Conservation (phyloP, 164 flowering plant genomes). For the Kalanchoe fedtschenkoi region DNA sequence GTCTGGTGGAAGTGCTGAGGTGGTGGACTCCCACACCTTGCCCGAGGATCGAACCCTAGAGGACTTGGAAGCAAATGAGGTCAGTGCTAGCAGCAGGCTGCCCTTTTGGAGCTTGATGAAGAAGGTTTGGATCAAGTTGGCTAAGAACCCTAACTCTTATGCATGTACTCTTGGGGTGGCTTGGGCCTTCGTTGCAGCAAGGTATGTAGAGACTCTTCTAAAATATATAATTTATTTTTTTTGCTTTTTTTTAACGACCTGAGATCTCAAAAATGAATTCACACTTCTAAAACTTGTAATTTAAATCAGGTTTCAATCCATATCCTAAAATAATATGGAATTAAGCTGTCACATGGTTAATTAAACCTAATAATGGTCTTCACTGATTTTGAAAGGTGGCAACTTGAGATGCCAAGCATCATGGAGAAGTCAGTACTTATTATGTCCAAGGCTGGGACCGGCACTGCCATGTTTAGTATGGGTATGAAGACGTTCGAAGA, state of each 20-base stretch:
- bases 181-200: conserved; percentile 59
- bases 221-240: no score
- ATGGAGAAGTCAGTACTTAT: conserved; percentile 50
- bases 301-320: no score
- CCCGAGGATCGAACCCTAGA: conserved; percentile 8
- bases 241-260: no score
- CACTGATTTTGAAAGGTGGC: conserved; percentile 30
- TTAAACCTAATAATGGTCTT: neutral
- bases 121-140: conserved; percentile 46
- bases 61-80: conserved; percentile 23
- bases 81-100: conserved; percentile 13
- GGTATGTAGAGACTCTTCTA: no score
- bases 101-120: conserved; percentile 38
- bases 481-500: conserved; percentile 49
- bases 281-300: no score
- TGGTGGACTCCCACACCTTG: neutral
- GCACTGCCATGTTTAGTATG: conserved; percentile 79
- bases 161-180: conserved; percentile 47
- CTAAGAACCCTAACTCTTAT: conserved; percentile 50
- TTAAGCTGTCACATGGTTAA: no score
- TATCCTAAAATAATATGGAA: no score
- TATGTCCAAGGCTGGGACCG: conserved; percentile 67
- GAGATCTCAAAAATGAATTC: no score
- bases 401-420: conserved; percentile 54
- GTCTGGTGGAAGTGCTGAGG: neutral